phyloP scores from a whole-genome alignment of 164 flowering plant genomes.

The Vitis rotundifolia region DNA sequence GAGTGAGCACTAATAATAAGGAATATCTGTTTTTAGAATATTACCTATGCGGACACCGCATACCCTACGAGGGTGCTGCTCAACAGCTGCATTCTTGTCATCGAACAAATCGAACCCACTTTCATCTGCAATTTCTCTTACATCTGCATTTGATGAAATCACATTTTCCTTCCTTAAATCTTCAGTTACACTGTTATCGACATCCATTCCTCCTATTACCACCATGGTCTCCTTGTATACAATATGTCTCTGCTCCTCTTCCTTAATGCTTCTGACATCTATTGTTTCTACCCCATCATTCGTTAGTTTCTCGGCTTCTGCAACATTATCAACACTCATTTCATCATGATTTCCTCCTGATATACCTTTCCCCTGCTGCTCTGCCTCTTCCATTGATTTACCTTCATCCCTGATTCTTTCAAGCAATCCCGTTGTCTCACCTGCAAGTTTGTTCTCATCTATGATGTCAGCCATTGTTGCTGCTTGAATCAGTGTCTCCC shows the following conservation, averaged over 20 bases:
- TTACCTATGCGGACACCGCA: conserved; percentile 13
- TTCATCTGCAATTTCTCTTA: conserved; percentile 27
- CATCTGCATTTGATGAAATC: conserved; percentile 13
- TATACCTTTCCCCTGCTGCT: neutral
- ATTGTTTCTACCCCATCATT: neutral
- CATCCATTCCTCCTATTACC: neutral
- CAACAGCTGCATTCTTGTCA: conserved; percentile 8
- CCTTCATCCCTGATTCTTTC: conserved; percentile 21
- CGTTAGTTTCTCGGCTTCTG: neutral
- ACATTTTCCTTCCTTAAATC: neutral
- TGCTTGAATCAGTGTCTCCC: conserved; percentile 7
- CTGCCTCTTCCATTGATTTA: neutral
- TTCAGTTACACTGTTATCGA: neutral
- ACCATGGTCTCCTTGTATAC: neutral
- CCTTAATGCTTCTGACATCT: neutral
- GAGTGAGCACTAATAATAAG: no score
- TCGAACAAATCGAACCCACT: conserved; percentile 21
- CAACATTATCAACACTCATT: neutral
- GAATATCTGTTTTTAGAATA: neutral
- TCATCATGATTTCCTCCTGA: neutral
- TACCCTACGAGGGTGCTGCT: neutral
- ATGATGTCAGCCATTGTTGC: neutral
- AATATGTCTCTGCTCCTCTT: neutral
- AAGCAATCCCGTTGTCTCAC: conserved; percentile 11
- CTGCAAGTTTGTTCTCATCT: conserved; percentile 11